phyloP scores from a whole-genome alignment of 2,329 filamentous ascomycete genomes.

The Rachicladosporium sp. region DNA sequence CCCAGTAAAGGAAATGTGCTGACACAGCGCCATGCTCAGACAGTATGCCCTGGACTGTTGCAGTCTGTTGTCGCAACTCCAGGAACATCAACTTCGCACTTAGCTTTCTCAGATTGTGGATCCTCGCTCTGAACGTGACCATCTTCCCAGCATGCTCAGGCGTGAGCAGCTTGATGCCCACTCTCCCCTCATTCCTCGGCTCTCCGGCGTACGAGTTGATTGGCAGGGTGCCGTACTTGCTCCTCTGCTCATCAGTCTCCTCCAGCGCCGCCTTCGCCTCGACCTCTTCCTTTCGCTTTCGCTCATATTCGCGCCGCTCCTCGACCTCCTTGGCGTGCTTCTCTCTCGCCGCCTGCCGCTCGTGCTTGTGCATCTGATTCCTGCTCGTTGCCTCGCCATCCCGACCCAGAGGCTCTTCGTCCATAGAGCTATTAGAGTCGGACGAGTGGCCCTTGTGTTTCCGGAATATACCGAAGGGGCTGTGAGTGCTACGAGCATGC shows the following conservation, averaged over 20 bases:
- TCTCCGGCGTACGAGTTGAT: constrained; percentile 47
- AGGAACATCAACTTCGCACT: constrained; percentile 76
- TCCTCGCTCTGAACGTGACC: constrained; percentile 55
- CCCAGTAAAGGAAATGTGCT: constrained; percentile 72
- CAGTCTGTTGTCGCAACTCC: constrained; percentile 71
- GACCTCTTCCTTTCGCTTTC: constrained; percentile 36
- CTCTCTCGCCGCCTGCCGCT: constrained; percentile 33
- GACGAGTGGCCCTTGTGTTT: constrained; percentile 19
- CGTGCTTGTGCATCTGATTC: constrained; percentile 38
- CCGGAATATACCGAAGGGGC: constrained; percentile 21
- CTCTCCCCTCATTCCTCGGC: constrained; percentile 35
- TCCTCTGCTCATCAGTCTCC: constrained; percentile 46
- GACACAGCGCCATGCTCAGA: constrained; percentile 50
- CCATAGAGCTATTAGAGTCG: constrained; percentile 22
- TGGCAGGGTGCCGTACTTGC: constrained; percentile 45
- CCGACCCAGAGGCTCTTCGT: constrained; percentile 33
- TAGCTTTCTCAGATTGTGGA: constrained; percentile 70
- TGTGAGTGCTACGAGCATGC: constrained; percentile 16
- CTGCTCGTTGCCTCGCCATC: constrained; percentile 38
- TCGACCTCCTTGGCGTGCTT: constrained; percentile 31
- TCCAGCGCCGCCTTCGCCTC: constrained; percentile 37
- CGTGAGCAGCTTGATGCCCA: constrained; percentile 40
- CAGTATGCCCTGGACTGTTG: constrained; percentile 75
- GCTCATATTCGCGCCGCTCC: constrained; percentile 33
- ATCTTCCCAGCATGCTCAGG: constrained; percentile 43